Evolutionary conservation across 2,329 filamentous ascomycete genomes (phyloP).

Genomic region (Cordyceps javanica): DNA sequence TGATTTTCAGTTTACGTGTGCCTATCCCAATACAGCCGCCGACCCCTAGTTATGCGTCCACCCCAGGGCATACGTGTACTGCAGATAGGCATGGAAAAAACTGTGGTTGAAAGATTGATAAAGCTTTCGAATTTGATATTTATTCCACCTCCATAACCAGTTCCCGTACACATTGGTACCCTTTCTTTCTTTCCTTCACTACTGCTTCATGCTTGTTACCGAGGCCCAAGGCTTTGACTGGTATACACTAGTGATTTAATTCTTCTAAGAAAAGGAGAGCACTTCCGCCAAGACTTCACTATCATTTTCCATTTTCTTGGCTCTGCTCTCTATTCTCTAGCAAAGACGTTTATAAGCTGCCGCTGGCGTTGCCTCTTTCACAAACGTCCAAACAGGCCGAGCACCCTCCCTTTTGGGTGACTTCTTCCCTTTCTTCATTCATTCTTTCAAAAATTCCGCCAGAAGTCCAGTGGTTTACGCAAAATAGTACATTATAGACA

Average conservation of each 20-base stretch:
- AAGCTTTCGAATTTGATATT: background rate
- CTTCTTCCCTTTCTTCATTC: background rate
- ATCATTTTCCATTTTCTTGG: background rate
- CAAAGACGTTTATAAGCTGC: too few relatives aligned
- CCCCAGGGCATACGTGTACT: background rate
- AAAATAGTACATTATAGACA: background rate
- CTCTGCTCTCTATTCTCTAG: too few relatives aligned
- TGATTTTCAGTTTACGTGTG: background rate
- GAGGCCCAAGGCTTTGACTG: too few relatives aligned
- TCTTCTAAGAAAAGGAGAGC: too few relatives aligned
- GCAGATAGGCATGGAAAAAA: background rate
- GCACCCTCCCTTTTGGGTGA: too few relatives aligned
- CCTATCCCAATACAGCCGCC: background rate
- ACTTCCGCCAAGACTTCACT: too few relatives aligned
- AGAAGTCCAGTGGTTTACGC: too few relatives aligned
- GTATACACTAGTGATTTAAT: too few relatives aligned
- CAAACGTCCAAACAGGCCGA: background rate
- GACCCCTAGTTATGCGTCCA: background rate
- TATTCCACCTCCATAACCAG: background rate
- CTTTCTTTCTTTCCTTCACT: too few relatives aligned
- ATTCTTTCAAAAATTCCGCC: background rate
- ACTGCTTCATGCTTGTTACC: too few relatives aligned
- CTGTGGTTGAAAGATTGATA: background rate
- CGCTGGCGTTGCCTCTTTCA: too few relatives aligned
- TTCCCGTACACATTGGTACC: background rate